Percentiles rank a stretch among this genome's conserved stretches.
These are phyloP conservation scores for Blumeriella jaapii DNA, from an alignment of 2,329 filamentous ascomycete genomes.

Conservation along the genomic window DNA sequence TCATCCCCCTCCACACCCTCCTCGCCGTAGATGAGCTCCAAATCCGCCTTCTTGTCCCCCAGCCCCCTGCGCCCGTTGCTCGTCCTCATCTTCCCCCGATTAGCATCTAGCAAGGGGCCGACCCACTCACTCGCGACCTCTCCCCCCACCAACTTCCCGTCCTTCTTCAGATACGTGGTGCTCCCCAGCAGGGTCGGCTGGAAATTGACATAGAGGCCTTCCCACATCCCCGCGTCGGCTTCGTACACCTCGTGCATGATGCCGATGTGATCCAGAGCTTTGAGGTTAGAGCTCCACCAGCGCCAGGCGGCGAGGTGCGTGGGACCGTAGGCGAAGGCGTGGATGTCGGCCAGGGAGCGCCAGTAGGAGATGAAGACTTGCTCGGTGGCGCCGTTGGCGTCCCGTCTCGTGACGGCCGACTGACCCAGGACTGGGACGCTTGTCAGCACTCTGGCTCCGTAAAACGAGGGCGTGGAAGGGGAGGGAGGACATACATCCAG, in stretches of 20 bases:
- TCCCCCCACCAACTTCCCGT: constrained; percentile 13
- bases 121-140: constrained; percentile 13
- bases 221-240: constrained; percentile 11
- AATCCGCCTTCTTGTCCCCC: constrained; percentile 7
- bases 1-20: constrained; percentile 10
- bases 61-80: constrained; percentile 12
- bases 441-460: neutral
- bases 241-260: constrained; percentile 19
- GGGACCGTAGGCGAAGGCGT: constrained; percentile 40
- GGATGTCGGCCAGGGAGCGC: constrained; percentile 13
- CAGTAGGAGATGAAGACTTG: constrained; percentile 14
- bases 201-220: constrained; percentile 16
- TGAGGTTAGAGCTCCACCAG: constrained; percentile 47
- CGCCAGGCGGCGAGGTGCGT: constrained; percentile 68
- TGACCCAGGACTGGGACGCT: constrained; percentile 12
- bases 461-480: neutral
- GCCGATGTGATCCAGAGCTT: constrained; percentile 12
- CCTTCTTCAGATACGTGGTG: constrained; percentile 15
- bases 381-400: constrained; percentile 13
- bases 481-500: constrained; percentile 10
- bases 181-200: constrained; percentile 12
- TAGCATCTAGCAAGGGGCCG: constrained; percentile 13
- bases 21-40: constrained; percentile 1
- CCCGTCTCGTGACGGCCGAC: constrained; percentile 6
- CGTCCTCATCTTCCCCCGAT: constrained; percentile 9